Evolutionary conservation across 2,329 filamentous ascomycete species (phyloP).

Genomic region (Fusarium anguioides): DNA sequence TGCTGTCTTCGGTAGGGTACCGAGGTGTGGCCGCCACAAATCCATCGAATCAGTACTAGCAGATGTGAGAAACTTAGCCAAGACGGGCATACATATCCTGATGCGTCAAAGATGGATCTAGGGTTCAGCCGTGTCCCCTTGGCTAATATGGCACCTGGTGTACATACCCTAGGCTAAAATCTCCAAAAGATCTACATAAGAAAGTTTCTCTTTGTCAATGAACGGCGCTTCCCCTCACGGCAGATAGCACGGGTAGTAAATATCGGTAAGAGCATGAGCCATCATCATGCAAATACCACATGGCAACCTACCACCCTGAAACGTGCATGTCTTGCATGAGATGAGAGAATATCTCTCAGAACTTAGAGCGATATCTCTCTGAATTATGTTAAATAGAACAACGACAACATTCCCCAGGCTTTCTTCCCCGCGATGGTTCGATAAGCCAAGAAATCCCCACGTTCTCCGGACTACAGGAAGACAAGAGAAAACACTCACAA

Average conservation of each 20-base stretch:
- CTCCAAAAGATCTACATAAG: background rate
- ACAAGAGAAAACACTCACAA: background rate
- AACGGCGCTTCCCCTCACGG: background rate
- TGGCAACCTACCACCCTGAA: background rate
- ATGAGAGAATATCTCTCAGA: background rate
- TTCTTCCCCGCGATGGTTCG: background rate
- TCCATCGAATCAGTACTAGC: background rate
- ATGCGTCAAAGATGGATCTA: background rate
- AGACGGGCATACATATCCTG: background rate
- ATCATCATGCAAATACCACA: background rate
- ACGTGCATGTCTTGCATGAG: background rate
- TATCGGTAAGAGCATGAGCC: background rate
- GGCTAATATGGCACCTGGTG: background rate
- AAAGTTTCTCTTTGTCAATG: background rate
- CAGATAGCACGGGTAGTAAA: background rate
- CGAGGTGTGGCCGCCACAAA: background rate
- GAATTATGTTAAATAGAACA: background rate
- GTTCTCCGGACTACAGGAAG: background rate
- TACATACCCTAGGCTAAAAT: background rate
- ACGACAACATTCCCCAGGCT: background rate
- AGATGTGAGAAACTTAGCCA: background rate
- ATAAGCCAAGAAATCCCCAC: conserved; percentile 1
- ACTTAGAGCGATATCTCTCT: too few species aligned
- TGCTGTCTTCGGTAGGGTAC: background rate
- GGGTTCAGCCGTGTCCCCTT: background rate